Evolutionary conservation across 2,329 filamentous ascomycete species (phyloP), one percentile per base, ranked within the genome.

Genomic region (Magnaporthiopsis incrustans): DNA sequence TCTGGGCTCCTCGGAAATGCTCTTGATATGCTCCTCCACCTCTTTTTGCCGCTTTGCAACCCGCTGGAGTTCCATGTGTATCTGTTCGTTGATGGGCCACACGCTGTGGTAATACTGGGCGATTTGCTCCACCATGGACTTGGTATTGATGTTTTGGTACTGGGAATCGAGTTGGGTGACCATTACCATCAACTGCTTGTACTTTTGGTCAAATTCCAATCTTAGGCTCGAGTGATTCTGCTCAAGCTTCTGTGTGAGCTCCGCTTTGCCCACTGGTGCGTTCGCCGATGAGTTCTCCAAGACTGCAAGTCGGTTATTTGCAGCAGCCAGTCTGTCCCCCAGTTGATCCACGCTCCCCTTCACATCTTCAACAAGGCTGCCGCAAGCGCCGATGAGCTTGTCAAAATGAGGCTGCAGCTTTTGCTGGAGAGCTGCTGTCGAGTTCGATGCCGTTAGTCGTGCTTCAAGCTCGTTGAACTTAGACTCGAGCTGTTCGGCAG

Each of bases 61-160:
- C 6, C n/a, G 44, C 44, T 22, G 44, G 44, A 53, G 8, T 8
- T 53, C 44, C 7, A 5, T 53, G 44, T 53, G 10, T 53, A 53
- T 22, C 8, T 53, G 44, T 25, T 53, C 44, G 44, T 10, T 53
- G 22, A 53, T 10, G 44, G 44, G 44, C 22, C n/a, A 22, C 6
- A 4, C 7, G 44, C 22, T 53, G 44, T 53, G 44, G 10, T 53
- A 53, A 11, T 53, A 18, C 22, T 53, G 18, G 18, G 44, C 44
- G n/a, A 84, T 79, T 1, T 71, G 71, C 7, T 75, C 71, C 18
- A 76, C 78, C 32, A 83, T 71, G 2, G 72, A 68, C 59, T 74
- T 77, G 1, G 81, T 79, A 26, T 70, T 75, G 10, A 87, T 70
- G 67, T 82, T 83, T 64, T 78, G 79, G 65, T 78, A 84, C 66